A percentile compares a stretch with the other conserved stretches of the same genome.
Evolutionary conservation across 2,329 filamentous ascomycete species (phyloP).

Genomic region (Claviceps maximensis): DNA sequence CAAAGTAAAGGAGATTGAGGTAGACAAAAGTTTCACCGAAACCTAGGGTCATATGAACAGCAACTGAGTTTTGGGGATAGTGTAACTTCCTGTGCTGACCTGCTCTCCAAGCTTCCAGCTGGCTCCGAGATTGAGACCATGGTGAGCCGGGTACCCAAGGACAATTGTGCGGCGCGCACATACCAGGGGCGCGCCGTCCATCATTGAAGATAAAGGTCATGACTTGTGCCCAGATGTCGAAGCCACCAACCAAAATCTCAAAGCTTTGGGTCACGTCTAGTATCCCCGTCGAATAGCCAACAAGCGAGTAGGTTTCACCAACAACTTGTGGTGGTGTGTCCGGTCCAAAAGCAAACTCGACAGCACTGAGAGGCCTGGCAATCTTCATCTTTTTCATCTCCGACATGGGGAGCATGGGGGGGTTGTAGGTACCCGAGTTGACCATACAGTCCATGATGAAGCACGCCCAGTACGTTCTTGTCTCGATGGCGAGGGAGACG

Average conservation of each 20-base stretch:
- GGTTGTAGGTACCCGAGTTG: constrained; percentile 27
- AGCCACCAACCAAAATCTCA: constrained; percentile 26
- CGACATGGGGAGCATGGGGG: constrained; percentile 21
- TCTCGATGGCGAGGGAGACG: constrained; percentile 19
- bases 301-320: constrained; percentile 1
- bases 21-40: constrained; percentile 29
- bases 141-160: constrained; percentile 25
- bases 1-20: constrained; percentile 29
- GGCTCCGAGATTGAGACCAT: constrained; percentile 19
- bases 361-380: constrained; percentile 16
- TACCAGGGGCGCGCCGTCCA: constrained; percentile 25
- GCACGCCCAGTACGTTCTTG: constrained; percentile 30
- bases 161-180: constrained; percentile 25
- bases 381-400: constrained; percentile 23
- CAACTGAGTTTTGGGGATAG: constrained; percentile 24
- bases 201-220: constrained; percentile 29
- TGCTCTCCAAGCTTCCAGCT: constrained; percentile 22
- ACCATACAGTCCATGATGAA: constrained; percentile 32
- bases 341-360: constrained; percentile 27
- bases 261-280: constrained; percentile 17
- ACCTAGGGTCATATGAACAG: constrained; percentile 24
- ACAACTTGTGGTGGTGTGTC: constrained; percentile 8
- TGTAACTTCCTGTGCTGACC: constrained; percentile 22
- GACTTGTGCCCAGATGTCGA: constrained; percentile 29
- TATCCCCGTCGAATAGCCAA: constrained; percentile 6